phyloP scores from a whole-genome alignment of 2,329 filamentous ascomycete genomes.

The Bipolaris zeicola region DNA sequence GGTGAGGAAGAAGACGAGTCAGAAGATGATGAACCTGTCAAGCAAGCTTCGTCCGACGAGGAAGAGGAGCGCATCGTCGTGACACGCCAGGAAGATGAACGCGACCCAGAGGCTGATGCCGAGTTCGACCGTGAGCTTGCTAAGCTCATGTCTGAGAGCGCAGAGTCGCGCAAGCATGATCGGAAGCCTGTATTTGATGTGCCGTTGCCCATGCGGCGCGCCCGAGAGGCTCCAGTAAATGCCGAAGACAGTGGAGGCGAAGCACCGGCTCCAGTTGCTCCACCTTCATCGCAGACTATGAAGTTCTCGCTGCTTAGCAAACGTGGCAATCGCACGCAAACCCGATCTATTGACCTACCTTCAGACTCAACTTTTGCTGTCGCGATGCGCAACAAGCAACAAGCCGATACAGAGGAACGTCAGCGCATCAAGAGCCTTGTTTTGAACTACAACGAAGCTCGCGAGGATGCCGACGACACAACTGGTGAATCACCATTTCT shows the following conservation, averaged over 20 bases:
- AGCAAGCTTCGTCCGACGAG: constrained; percentile 68
- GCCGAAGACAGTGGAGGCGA: constrained; percentile 52
- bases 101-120: constrained; percentile 91
- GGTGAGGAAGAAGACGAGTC: constrained; percentile 62
- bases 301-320: constrained; percentile 96
- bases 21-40: constrained; percentile 52
- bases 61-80: constrained; percentile 89
- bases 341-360: constrained; percentile 85
- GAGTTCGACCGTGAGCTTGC: constrained; percentile 98
- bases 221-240: constrained; percentile 60
- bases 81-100: constrained; percentile 84
- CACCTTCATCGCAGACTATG: constrained; percentile 68
- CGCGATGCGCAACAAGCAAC: constrained; percentile 94
- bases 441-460: constrained; percentile 85
- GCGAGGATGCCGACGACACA: constrained; percentile 72
- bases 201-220: constrained; percentile 85
- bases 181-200: constrained; percentile 94
- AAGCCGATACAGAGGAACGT: constrained; percentile 93
- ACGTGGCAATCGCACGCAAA: constrained; percentile 94
- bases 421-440: constrained; percentile 98
- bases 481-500: constrained; percentile 65
- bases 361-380: constrained; percentile 93
- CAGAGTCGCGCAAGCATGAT: constrained; percentile 95
- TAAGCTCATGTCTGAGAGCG: constrained; percentile 96
- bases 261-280: constrained; percentile 43